phyloP scores from a whole-genome alignment of 768 basidiomycete species.

The Boletus rubropictus region DNA sequence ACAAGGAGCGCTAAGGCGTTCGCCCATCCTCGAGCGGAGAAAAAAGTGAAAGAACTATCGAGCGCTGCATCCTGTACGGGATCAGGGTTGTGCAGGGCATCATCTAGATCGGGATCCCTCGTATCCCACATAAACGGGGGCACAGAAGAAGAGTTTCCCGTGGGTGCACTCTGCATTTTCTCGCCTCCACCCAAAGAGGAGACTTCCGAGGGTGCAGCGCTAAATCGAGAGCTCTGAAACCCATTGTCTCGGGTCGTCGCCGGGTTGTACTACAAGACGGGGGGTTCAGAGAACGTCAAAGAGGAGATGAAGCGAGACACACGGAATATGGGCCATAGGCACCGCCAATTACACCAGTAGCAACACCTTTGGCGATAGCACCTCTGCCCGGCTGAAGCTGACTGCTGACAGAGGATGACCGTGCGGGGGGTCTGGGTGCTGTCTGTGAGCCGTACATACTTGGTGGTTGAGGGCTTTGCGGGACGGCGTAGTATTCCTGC shows the following conservation, averaged over 20 bases:
- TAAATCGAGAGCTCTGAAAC: conserved; percentile 53
- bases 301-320: conserved; percentile 23
- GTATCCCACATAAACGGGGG: conserved; percentile 73
- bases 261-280: conserved; percentile 49
- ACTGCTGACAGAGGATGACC: conserved; percentile 26
- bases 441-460: conserved; percentile 27
- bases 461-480: conserved; percentile 50
- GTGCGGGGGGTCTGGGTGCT: conserved; percentile 21
- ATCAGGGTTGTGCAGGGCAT: conserved; percentile 85
- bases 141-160: conserved; percentile 53
- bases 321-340: conserved; percentile 89
- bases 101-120: conserved; percentile 83
- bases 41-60: conserved; percentile 59
- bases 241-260: conserved; percentile 35
- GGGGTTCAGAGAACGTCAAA: background rate
- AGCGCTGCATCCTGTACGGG: conserved; percentile 59
- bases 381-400: conserved; percentile 37
- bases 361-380: conserved; percentile 72
- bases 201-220: conserved; percentile 44
- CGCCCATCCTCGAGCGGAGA: conserved; percentile 78
- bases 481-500: conserved; percentile 62
- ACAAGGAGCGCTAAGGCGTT: conserved; percentile 72
- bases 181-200: conserved; percentile 37
- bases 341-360: conserved; percentile 69
- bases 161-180: conserved; percentile 25